These are phyloP conservation scores for Ganoderma multipileum DNA, from an alignment of 1,284 basidiomycete species.

Conservation along the genomic window DNA sequence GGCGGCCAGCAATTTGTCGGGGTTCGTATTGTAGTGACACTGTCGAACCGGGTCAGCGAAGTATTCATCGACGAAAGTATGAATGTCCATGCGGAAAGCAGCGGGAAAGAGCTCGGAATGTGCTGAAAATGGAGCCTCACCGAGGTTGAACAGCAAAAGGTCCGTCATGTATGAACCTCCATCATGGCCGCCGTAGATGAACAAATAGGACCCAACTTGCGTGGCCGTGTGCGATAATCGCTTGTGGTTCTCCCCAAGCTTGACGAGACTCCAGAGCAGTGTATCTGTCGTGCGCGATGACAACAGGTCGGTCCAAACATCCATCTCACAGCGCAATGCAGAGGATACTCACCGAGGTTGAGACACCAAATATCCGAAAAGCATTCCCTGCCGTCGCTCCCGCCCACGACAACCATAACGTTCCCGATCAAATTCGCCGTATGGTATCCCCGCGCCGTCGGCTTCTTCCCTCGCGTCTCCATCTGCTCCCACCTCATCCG, in stretches of 20 bases:
- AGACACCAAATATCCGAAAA: conserved; percentile 91
- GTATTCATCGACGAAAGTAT: background rate
- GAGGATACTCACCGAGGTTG: conserved; percentile 70
- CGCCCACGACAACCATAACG: conserved; percentile 85
- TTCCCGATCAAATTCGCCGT: conserved; percentile 88
- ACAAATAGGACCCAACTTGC: conserved; percentile 93
- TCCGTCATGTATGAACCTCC: conserved; percentile 81
- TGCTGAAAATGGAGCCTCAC: conserved; percentile 49
- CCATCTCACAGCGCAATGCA: background rate
- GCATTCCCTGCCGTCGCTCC: conserved; percentile 80
- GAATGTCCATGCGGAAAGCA: background rate
- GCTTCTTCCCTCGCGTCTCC: conserved; percentile 55
- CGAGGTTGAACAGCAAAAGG: conserved; percentile 86
- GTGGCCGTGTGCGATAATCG: conserved; percentile 89
- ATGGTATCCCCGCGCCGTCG: conserved; percentile 86
- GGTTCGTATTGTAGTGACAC: conserved; percentile 73
- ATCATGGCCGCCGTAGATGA: conserved; percentile 90
- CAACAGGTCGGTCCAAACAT: background rate
- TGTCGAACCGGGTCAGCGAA: conserved; percentile 29
- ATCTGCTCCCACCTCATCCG: conserved; percentile 71
- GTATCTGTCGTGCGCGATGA: conserved; percentile 56
- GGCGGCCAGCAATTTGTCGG: conserved; percentile 67
- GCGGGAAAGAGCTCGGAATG: background rate
- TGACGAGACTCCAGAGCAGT: conserved; percentile 72
- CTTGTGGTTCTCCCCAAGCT: conserved; percentile 62